Evolutionary conservation across 208 protist genomes (phyloP).

Genomic region (Trypanosoma melophagium): DNA sequence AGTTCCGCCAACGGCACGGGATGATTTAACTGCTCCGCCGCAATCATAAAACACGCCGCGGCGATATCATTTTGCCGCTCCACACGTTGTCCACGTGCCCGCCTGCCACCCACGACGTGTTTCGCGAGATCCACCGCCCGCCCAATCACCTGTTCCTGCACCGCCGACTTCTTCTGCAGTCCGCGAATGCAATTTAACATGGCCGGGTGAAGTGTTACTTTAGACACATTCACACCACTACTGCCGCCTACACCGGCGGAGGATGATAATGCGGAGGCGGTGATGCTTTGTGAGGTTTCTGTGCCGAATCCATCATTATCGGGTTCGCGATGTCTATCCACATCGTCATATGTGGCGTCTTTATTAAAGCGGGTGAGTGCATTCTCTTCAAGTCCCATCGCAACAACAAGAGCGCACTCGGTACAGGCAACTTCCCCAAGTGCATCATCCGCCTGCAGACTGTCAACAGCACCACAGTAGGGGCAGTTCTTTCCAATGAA

Average conservation of each 20-base stretch:
- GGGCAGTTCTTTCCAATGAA: slow-evolving; percentile 77
- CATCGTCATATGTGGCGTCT: slow-evolving; percentile 70
- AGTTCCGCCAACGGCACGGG: slow-evolving; percentile 68
- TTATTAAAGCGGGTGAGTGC: slow-evolving; percentile 62
- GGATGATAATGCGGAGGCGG: no score
- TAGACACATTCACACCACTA: slow-evolving; percentile 12
- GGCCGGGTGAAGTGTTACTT: slow-evolving; percentile 43
- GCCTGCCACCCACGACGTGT: slow-evolving; percentile 50
- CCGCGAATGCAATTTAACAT: slow-evolving; percentile 55
- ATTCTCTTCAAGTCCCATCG: slow-evolving; percentile 82
- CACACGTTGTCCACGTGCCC: slow-evolving; percentile 48
- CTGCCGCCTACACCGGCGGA: slow-evolving; percentile 14
- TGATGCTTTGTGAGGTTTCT: no score
- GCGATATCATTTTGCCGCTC: slow-evolving; percentile 53
- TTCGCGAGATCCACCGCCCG: slow-evolving; percentile 52
- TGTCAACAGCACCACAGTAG: slow-evolving; percentile 71
- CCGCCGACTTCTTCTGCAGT: slow-evolving; percentile 46
- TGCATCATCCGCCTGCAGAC: slow-evolving; percentile 67
- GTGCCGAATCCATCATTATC: no score
- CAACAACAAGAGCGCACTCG: slow-evolving; percentile 70
- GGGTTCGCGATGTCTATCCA: slow-evolving; percentile 43
- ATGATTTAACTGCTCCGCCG: slow-evolving; percentile 45
- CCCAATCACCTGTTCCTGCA: slow-evolving; percentile 36
- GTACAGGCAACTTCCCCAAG: slow-evolving; percentile 81
- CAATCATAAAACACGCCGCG: slow-evolving; percentile 75